These are phyloP conservation scores for Aspergillus jensenii DNA, from an alignment of 2,329 filamentous ascomycete genomes.

Conservation along the genomic window DNA sequence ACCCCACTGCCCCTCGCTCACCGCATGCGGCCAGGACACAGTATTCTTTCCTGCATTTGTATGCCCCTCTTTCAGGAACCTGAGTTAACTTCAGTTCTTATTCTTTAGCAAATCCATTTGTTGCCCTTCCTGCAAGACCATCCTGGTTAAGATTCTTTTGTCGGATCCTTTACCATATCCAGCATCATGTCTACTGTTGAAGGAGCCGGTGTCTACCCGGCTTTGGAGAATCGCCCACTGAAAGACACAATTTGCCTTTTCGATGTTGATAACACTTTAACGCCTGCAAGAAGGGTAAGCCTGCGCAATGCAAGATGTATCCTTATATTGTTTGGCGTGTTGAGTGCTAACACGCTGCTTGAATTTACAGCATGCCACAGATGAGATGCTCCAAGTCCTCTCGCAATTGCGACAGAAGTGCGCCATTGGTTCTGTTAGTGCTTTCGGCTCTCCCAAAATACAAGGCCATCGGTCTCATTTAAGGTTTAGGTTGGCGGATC, in stretches of 20 bases:
- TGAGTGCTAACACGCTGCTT: neutral
- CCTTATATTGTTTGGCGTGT: neutral
- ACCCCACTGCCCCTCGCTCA: slow-evolving; percentile 17
- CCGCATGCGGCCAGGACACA: slow-evolving; percentile 31
- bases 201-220: slow-evolving; percentile 56
- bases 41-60: slow-evolving; percentile 4
- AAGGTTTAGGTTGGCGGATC: slow-evolving; percentile 70
- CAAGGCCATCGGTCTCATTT: slow-evolving; percentile 16
- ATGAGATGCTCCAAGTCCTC: slow-evolving; percentile 82
- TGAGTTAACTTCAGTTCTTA: neutral
- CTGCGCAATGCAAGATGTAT: neutral
- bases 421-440: slow-evolving; percentile 34
- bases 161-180: slow-evolving; percentile 4
- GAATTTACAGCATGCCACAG: slow-evolving; percentile 59
- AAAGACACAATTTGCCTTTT: slow-evolving; percentile 95
- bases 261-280: slow-evolving; percentile 93
- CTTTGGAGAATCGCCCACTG: slow-evolving; percentile 78
- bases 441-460: neutral
- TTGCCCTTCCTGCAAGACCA: neutral
- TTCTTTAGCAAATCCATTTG: neutral
- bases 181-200: slow-evolving; percentile 29
- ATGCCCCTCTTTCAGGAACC: slow-evolving; percentile 7
- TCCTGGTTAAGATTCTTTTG: neutral
- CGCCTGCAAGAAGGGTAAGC: slow-evolving; percentile 70
- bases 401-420: slow-evolving; percentile 68